A percentile compares a stretch with the other conserved stretches of the same genome.
phyloP scores from a whole-genome alignment of 768 basidiomycete genomes.

The Pluteus cervinus region DNA sequence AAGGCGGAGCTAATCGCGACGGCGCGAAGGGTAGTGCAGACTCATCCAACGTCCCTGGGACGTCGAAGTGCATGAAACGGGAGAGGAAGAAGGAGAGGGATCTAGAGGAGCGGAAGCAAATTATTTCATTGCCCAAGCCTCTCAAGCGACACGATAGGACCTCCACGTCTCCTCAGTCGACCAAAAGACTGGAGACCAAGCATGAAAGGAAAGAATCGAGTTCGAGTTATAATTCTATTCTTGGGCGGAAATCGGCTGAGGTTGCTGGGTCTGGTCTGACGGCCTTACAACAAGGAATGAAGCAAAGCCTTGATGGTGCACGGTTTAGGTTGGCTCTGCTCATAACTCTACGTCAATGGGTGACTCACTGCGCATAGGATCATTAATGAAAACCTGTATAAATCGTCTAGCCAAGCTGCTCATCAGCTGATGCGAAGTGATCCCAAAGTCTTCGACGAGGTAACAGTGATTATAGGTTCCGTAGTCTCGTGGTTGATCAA shows the following conservation, averaged over 20 bases:
- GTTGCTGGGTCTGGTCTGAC: slow-evolving; percentile 44
- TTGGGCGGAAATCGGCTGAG: too few species aligned
- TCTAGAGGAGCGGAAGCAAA: slow-evolving; percentile 14
- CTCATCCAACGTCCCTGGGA: slow-evolving; percentile 6
- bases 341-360: neutral
- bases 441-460: slow-evolving; percentile 78
- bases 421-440: slow-evolving; percentile 80
- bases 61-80: slow-evolving; percentile 14
- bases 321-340: slow-evolving; percentile 63
- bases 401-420: slow-evolving; percentile 70
- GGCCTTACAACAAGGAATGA: slow-evolving; percentile 71
- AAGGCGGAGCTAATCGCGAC: slow-evolving; percentile 11
- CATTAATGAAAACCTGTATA: slow-evolving; percentile 93
- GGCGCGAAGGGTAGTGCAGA: slow-evolving; percentile 15
- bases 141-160: slow-evolving; percentile 9
- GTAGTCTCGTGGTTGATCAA: slow-evolving; percentile 1
- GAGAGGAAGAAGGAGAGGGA: slow-evolving; percentile 10
- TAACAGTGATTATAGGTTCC: slow-evolving; percentile 24
- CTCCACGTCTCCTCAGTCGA: slow-evolving; percentile 4
- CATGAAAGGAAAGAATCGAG: too few species aligned
- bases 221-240: too few species aligned
- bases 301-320: slow-evolving; percentile 77
- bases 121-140: slow-evolving; percentile 16
- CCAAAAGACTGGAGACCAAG: slow-evolving; percentile 13
- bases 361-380: slow-evolving; percentile 38